Conservation (phyloP, 352 stramenopile species). For the Globisporangium yorkense region DNA sequence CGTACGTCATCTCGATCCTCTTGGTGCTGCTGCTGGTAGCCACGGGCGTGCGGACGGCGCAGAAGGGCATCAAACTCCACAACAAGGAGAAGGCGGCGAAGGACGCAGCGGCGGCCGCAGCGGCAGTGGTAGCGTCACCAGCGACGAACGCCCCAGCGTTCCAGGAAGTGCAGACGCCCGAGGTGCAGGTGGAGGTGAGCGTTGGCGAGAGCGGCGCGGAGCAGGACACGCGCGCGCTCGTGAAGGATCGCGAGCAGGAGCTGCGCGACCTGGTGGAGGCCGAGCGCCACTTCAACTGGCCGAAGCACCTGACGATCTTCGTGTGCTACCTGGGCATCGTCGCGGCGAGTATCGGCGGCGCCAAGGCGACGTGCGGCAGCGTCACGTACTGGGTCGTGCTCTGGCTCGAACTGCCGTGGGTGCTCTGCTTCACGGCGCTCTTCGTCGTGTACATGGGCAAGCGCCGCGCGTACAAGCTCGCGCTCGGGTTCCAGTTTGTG, state of each 20-base stretch:
- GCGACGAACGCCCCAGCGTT: constrained; percentile 1
- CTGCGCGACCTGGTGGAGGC: constrained; percentile 14
- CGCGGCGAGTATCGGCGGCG: constrained; percentile 21
- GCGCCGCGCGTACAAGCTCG: constrained; percentile 31
- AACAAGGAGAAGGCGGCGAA: constrained; percentile 27
- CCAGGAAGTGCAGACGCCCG: constrained; percentile 9
- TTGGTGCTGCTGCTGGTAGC: constrained; percentile 40
- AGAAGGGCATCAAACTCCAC: constrained; percentile 30
- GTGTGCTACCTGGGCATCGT: constrained; percentile 37
- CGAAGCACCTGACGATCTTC: constrained; percentile 29
- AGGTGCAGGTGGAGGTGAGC: constrained; percentile 5
- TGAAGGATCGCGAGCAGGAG: constrained; percentile 14
- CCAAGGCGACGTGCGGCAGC: constrained; percentile 9
- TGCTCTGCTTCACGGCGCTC: constrained; percentile 32
- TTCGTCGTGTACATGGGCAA: constrained; percentile 27
- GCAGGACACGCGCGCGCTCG: constrained; percentile 8
- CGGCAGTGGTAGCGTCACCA: background rate
- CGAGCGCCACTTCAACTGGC: constrained; percentile 33
- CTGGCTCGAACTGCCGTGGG: constrained; percentile 40
- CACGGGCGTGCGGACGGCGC: constrained; percentile 25
- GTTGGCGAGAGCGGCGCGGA: background rate
- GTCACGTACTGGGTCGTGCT: constrained; percentile 26
- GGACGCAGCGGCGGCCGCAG: constrained; percentile 13
- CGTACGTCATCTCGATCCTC: constrained; percentile 52
- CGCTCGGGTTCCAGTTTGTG: constrained; percentile 29